Conservation (phyloP, 805 yeast species). For the Metschnikowia aberdeeniae region DNA sequence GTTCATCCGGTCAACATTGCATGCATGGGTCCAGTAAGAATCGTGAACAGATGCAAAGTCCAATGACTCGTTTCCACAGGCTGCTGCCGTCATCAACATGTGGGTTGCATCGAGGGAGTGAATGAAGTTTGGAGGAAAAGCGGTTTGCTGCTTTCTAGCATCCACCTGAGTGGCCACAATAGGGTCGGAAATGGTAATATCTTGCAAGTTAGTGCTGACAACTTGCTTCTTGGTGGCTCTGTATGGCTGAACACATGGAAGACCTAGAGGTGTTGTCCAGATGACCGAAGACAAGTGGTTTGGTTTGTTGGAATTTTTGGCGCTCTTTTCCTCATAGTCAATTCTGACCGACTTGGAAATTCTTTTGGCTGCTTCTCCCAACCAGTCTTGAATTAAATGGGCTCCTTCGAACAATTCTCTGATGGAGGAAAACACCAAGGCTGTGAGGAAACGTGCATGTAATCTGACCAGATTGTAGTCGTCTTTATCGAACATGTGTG, state of each 20-base stretch:
- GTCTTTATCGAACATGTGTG: slow-evolving; percentile 50
- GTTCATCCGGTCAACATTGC: slow-evolving; percentile 73
- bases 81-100: slow-evolving; percentile 84
- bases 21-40: slow-evolving; percentile 97
- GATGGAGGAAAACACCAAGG: slow-evolving; percentile 75
- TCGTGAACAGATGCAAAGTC: slow-evolving; percentile 95
- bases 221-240: slow-evolving; percentile 62
- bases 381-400: slow-evolving; percentile 94
- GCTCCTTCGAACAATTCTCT: slow-evolving; percentile 88
- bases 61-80: slow-evolving; percentile 61
- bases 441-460: slow-evolving; percentile 60
- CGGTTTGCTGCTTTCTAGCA: slow-evolving; percentile 83
- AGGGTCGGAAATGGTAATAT: slow-evolving; percentile 87
- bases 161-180: slow-evolving; percentile 77
- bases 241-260: slow-evolving; percentile 97
- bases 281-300: slow-evolving; percentile 81
- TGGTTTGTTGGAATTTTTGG: slow-evolving; percentile 42
- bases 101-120: slow-evolving; percentile 97
- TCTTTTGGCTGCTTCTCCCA: slow-evolving; percentile 77
- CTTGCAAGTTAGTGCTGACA: slow-evolving; percentile 79
- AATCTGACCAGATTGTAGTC: slow-evolving; percentile 22
- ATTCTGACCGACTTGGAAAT: slow-evolving; percentile 75
- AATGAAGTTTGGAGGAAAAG: slow-evolving; percentile 92
- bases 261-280: slow-evolving; percentile 96
- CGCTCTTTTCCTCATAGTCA: slow-evolving; percentile 46